Conservation (phyloP, 2,329 filamentous ascomycete genomes). For the Zasmidium angulare region DNA sequence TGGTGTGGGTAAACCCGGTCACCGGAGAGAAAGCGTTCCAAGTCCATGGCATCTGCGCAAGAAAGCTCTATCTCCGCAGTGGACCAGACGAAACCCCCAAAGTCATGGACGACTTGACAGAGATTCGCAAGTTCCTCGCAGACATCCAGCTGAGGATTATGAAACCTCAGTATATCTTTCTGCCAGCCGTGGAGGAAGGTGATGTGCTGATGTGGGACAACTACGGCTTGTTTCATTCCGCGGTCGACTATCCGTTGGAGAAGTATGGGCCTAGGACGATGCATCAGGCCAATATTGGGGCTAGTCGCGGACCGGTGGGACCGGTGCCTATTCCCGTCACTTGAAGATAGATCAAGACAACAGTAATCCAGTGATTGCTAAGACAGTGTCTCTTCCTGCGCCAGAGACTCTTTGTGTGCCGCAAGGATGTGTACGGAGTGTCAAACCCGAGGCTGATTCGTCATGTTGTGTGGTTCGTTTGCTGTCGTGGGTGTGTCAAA, state of each 20-base stretch:
- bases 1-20: conserved; percentile 72
- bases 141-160: conserved; percentile 19
- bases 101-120: conserved; percentile 8
- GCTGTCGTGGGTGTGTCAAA: too few species aligned
- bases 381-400: too few species aligned
- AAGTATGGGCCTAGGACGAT: conserved; percentile 16
- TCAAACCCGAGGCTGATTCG: too few species aligned
- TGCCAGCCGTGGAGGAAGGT: conserved; percentile 17
- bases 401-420: too few species aligned
- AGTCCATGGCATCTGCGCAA: conserved; percentile 51
- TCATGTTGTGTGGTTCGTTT: too few species aligned
- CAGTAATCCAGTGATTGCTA: too few species aligned
- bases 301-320: conserved; percentile 10
- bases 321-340: conserved; percentile 15
- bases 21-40: conserved; percentile 68
- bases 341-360: too few species aligned
- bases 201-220: conserved; percentile 18
- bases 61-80: conserved; percentile 15
- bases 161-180: conserved; percentile 18
- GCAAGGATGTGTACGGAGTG: too few species aligned
- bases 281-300: conserved; percentile 19
- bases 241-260: background rate
- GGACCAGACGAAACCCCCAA: conserved; percentile 11
- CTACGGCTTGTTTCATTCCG: conserved; percentile 13
- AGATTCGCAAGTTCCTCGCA: conserved; percentile 13